phyloP scores from a whole-genome alignment of 768 basidiomycete species.

The Pholiota molesta region DNA sequence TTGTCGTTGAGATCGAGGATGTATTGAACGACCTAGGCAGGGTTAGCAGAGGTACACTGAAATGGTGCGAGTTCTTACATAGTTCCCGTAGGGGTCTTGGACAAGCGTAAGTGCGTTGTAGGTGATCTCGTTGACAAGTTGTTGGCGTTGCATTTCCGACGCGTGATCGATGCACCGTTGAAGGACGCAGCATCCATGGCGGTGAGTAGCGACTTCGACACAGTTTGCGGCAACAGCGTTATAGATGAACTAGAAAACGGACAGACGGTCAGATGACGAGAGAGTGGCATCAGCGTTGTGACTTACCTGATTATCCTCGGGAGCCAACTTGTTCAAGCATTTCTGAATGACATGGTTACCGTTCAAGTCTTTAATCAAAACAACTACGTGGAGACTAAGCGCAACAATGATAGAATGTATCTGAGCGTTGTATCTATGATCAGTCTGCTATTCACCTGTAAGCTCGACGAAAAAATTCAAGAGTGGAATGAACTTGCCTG shows the following conservation, averaged over 20 bases:
- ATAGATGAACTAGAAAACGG: constrained; percentile 81
- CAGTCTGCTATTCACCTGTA: constrained; percentile 65
- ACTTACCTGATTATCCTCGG: constrained; percentile 95
- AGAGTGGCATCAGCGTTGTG: constrained; percentile 8
- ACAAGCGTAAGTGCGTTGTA: constrained; percentile 97
- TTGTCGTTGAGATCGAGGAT: constrained; percentile 98
- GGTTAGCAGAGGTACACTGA: not conserved
- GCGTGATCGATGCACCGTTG: constrained; percentile 99
- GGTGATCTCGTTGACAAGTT: constrained; percentile 98
- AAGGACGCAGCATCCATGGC: constrained; percentile 97
- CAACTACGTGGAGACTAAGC: constrained; percentile 96
- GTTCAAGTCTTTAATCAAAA: constrained; percentile 98
- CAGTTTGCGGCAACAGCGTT: constrained; percentile 99
- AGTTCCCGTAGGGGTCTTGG: constrained; percentile 96
- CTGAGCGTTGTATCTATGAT: constrained; percentile 83
- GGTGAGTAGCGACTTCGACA: constrained; percentile 97
- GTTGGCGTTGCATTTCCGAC: constrained; percentile 91
- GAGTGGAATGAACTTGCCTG: constrained; percentile 64
- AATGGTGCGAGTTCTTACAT: constrained; percentile 48
- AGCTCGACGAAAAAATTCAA: constrained; percentile 48
- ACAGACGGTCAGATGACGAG: constrained; percentile 2
- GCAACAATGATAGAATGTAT: constrained; percentile 97
- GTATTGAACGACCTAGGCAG: constrained; percentile 89
- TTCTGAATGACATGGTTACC: constrained; percentile 99
- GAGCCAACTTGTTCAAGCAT: constrained; percentile 96